Evolutionary conservation across 148 eudicot genomes (phyloP).

Genomic region (Rhododendron vialii): DNA sequence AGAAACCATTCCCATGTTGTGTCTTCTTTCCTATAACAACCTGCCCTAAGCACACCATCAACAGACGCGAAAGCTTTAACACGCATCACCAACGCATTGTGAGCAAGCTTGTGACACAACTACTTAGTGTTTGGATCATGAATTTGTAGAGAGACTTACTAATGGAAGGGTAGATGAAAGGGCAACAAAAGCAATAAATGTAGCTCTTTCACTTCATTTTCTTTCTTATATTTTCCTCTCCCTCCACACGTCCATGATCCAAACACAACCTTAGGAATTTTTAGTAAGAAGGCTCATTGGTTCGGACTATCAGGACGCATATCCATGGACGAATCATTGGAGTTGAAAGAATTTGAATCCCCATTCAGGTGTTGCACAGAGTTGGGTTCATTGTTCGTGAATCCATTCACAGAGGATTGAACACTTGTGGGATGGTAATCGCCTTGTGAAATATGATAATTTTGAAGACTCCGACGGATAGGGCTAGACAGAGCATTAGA

Average conservation of each 20-base stretch:
- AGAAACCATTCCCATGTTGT: constrained; percentile 4
- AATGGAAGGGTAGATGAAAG: neutral
- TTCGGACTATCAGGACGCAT: constrained; percentile 80
- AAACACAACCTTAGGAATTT: constrained; percentile 2
- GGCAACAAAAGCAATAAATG: neutral
- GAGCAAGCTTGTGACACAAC: constrained; percentile 4
- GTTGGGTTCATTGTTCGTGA: constrained; percentile 35
- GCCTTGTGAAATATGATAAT: constrained; percentile 64
- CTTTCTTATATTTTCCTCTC: neutral
- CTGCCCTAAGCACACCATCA: neutral
- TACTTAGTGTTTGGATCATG: neutral
- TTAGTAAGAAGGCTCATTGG: constrained; percentile 56
- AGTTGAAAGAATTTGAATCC: constrained; percentile 38
- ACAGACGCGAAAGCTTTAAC: constrained; percentile 1
- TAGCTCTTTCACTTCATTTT: neutral
- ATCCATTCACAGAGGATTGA: constrained; percentile 20
- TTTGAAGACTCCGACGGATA: constrained; percentile 69
- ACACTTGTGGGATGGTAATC: constrained; percentile 28
- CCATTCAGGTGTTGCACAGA: constrained; percentile 30
- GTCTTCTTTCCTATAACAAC: constrained; percentile 1
- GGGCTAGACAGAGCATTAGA: constrained; percentile 89
- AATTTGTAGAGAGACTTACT: neutral
- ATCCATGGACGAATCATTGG: constrained; percentile 79
- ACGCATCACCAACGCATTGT: neutral
- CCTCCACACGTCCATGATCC: neutral